Percentiles rank a stretch among this genome's conserved stretches.
Conservation (phyloP, 2,329 filamentous ascomycete genomes). For the Volutella citrinella region DNA sequence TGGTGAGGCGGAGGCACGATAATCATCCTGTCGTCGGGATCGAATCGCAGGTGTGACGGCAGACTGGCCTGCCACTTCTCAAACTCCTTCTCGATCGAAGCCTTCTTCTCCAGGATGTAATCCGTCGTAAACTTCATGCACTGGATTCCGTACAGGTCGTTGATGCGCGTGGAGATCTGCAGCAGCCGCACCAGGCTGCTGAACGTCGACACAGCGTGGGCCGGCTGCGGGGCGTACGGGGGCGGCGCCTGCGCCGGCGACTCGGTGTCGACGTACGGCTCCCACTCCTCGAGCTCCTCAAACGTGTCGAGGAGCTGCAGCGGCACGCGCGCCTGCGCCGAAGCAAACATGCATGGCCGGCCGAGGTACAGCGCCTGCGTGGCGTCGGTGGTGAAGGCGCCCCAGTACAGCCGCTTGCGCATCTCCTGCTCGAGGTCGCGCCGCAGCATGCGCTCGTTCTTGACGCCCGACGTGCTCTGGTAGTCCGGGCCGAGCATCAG, state of each 20-base stretch:
- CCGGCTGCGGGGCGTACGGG: slow-evolving; percentile 25
- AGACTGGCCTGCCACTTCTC: slow-evolving; percentile 25
- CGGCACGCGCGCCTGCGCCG: slow-evolving; percentile 30
- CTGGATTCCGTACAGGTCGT: slow-evolving; percentile 25
- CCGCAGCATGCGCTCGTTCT: slow-evolving; percentile 23
- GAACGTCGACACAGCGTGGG: slow-evolving; percentile 26
- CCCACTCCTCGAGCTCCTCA: slow-evolving; percentile 33
- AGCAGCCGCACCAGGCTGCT: slow-evolving; percentile 25
- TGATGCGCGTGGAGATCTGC: slow-evolving; percentile 28
- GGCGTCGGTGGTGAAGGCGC: slow-evolving; percentile 31
- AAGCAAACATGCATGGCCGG: slow-evolving; percentile 30
- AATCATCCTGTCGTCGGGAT: slow-evolving; percentile 22
- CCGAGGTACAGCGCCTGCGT: slow-evolving; percentile 32
- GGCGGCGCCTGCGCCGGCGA: slow-evolving; percentile 23
- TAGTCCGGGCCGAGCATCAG: slow-evolving; percentile 28
- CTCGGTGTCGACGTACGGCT: slow-evolving; percentile 29
- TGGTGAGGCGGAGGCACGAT: slow-evolving; percentile 27
- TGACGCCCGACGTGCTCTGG: slow-evolving; percentile 22
- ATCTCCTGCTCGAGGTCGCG: slow-evolving; percentile 31
- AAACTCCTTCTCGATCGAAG: slow-evolving; percentile 23
- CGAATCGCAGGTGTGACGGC: slow-evolving; percentile 24
- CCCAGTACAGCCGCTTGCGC: slow-evolving; percentile 33
- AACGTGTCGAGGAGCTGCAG: slow-evolving; percentile 30
- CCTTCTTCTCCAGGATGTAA: slow-evolving; percentile 24
- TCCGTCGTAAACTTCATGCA: slow-evolving; percentile 25